These are phyloP conservation scores for Teratosphaeria pseudoeucalypti DNA, from an alignment of 2,329 filamentous ascomycete species.

Conservation along the genomic window DNA sequence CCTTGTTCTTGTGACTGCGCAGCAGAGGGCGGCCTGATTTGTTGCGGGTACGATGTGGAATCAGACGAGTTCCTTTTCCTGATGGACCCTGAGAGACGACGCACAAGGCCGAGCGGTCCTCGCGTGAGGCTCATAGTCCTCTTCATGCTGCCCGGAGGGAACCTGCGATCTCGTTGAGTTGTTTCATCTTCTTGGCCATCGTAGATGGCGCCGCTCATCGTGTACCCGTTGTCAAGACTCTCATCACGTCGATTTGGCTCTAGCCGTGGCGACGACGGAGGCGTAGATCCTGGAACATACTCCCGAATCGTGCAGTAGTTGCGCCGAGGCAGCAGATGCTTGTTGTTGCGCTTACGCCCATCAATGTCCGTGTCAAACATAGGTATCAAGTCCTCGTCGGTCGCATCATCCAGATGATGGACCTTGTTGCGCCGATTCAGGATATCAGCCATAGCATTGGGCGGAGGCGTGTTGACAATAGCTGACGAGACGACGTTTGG, in stretches of 20 bases:
- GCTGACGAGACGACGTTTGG: conserved; percentile 89
- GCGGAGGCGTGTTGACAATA: conserved; percentile 84
- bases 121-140: conserved; percentile 23
- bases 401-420: conserved; percentile 56
- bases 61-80: conserved; percentile 10
- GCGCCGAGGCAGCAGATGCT: conserved; percentile 71
- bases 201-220: not conserved
- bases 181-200: not conserved
- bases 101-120: conserved; percentile 31
- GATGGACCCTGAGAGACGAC: conserved; percentile 28
- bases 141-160: conserved; percentile 23
- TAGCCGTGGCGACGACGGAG: conserved; percentile 53
- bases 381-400: conserved; percentile 92
- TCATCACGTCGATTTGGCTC: conserved; percentile 5
- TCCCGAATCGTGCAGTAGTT: conserved; percentile 93
- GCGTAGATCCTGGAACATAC: conserved; percentile 70
- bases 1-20: conserved; percentile 4
- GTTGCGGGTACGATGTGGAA: conserved; percentile 3
- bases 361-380: conserved; percentile 86
- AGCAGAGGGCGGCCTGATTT: conserved; percentile 9
- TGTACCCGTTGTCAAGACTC: conserved; percentile 2
- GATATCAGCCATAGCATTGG: conserved; percentile 78
- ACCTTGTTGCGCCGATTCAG: conserved; percentile 85
- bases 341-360: conserved; percentile 83
- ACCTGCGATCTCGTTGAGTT: conserved; percentile 5